Percentiles rank a stretch among this genome's conserved stretches.
phyloP scores from a whole-genome alignment of 169 alveolate genomes.

The Plasmodium ovale region DNA sequence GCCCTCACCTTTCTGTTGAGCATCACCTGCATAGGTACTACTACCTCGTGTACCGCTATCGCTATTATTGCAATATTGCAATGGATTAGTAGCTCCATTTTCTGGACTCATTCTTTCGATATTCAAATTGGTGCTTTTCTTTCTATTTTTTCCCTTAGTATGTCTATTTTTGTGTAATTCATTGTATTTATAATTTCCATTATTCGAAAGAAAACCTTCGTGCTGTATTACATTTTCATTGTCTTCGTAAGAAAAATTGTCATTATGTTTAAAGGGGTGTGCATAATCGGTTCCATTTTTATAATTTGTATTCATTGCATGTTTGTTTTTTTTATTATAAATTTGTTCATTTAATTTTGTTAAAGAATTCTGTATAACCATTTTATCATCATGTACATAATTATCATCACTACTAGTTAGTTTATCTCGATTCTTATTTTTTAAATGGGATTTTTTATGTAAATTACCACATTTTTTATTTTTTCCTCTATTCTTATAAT shows the following conservation, averaged over 20 bases:
- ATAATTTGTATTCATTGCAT: not conserved
- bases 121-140: not conserved
- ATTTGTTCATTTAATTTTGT: not conserved
- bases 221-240: not conserved
- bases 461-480: not conserved
- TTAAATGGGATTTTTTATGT: not conserved
- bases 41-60: not conserved
- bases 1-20: no score
- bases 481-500: not conserved
- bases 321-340: not conserved
- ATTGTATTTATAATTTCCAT: constrained; percentile 12
- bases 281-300: not conserved
- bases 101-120: not conserved
- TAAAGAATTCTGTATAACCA: not conserved
- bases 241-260: constrained; percentile 1
- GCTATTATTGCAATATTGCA: not conserved
- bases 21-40: not conserved
- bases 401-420: not conserved
- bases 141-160: not conserved
- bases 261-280: not conserved
- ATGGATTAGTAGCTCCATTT: constrained; percentile 5
- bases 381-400: constrained; percentile 12
- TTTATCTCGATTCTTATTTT: not conserved
- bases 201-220: not conserved
- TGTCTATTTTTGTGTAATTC: not conserved